Evolutionary conservation across 1,284 basidiomycete species (phyloP).

Genomic region (Golubevia sp.): DNA sequence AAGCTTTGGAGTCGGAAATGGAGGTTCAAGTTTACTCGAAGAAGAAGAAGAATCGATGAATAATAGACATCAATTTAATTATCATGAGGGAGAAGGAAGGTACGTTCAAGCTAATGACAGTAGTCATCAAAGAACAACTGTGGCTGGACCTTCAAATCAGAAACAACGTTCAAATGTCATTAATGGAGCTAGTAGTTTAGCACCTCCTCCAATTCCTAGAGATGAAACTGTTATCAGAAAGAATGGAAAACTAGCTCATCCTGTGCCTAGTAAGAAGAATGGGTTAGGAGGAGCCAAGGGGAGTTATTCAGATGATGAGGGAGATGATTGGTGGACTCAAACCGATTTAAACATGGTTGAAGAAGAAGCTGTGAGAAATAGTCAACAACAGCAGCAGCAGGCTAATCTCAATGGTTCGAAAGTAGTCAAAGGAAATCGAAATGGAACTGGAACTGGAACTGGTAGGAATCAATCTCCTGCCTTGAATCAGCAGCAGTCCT

Average conservation of each 20-base stretch:
- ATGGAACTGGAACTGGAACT: too few relatives aligned
- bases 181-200: too few relatives aligned
- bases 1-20: background rate
- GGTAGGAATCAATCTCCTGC: too few relatives aligned
- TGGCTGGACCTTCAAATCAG: too few relatives aligned
- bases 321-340: background rate
- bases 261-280: background rate
- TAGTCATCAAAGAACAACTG: too few relatives aligned
- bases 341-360: background rate
- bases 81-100: background rate
- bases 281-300: background rate
- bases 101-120: too few relatives aligned
- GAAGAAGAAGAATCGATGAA: background rate
- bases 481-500: too few relatives aligned
- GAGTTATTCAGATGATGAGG: background rate
- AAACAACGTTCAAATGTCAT: too few relatives aligned
- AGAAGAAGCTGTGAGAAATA: background rate
- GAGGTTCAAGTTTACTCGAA: background rate
- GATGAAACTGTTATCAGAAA: background rate
- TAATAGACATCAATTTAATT: background rate
- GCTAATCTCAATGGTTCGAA: background rate
- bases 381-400: background rate
- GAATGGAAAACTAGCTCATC: background rate
- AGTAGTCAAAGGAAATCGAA: background rate
- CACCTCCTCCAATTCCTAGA: too few relatives aligned